phyloP scores from a whole-genome alignment of 495 filamentous ascomycete genomes.

The Neurospora tetrasperma region DNA sequence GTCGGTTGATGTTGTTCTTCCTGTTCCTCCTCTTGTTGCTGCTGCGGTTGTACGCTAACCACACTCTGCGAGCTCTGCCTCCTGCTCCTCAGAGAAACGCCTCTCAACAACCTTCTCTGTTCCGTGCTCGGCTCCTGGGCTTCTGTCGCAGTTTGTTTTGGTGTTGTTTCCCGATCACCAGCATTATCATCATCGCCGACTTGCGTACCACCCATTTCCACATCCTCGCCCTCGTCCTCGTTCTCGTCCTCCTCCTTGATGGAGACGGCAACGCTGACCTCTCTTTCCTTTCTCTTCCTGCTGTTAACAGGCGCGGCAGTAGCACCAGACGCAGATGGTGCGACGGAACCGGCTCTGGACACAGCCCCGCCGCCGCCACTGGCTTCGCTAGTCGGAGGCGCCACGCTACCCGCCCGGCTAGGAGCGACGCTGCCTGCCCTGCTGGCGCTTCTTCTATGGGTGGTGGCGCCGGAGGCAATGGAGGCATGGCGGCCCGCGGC shows the following conservation, averaged over 20 bases:
- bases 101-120: neutral
- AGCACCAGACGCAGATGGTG: neutral
- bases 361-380: constrained; percentile 11
- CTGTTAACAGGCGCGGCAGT: neutral
- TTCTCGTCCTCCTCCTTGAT: constrained; percentile 29
- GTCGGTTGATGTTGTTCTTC: neutral
- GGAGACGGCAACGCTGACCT: constrained; percentile 17
- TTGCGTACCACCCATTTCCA: neutral
- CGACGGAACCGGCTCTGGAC: constrained; percentile 3
- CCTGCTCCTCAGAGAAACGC: neutral
- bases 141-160: neutral
- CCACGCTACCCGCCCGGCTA: neutral
- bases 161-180: neutral
- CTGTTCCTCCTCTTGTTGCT: neutral
- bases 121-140: neutral
- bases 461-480: constrained; percentile 18
- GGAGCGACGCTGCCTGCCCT: neutral
- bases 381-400: neutral
- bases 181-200: neutral
- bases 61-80: neutral
- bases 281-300: constrained; percentile 16
- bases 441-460: neutral
- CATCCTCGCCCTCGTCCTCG: constrained; percentile 18
- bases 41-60: neutral
- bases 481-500: constrained; percentile 1